A percentile compares a stretch with the other conserved stretches of the same genome.
Evolutionary conservation across 2,329 filamentous ascomycete species (phyloP).

Genomic region (Fusarium sp.): DNA sequence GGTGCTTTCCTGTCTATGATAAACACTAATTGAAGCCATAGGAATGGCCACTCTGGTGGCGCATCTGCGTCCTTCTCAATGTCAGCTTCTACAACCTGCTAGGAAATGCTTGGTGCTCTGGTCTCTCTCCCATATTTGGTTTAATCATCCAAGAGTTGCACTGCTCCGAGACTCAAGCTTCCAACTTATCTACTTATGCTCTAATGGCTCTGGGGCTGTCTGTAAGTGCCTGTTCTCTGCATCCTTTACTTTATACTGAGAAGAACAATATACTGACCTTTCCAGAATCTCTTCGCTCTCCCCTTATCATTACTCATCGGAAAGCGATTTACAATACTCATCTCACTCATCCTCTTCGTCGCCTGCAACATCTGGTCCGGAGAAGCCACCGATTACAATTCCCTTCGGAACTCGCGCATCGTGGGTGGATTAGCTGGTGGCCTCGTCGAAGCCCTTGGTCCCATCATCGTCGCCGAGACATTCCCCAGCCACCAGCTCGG

Average conservation of each 20-base stretch:
- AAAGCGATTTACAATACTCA: conserved; percentile 2
- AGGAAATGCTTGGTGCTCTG: conserved; percentile 16
- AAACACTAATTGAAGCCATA: not conserved
- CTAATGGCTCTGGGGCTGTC: conserved; percentile 8
- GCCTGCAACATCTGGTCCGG: conserved; percentile 15
- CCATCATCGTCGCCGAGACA: conserved; percentile 18
- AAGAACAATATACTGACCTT: not conserved
- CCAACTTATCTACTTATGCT: not conserved
- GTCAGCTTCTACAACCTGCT: conserved; percentile 14
- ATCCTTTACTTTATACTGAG: too few species aligned
- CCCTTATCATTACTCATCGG: not conserved
- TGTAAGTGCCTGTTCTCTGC: not conserved
- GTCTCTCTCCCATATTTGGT: conserved; percentile 12
- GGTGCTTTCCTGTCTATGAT: not conserved
- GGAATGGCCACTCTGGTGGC: conserved; percentile 23
- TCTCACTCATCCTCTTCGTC: conserved; percentile 2
- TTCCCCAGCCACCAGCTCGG: not conserved
- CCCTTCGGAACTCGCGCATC: conserved; percentile 2
- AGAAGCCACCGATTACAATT: not conserved
- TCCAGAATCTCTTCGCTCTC: conserved; percentile 9
- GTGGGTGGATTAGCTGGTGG: conserved; percentile 13
- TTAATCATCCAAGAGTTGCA: conserved; percentile 13
- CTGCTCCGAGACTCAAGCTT: conserved; percentile 5
- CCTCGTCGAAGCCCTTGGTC: conserved; percentile 12
- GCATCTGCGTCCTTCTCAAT: conserved; percentile 2